phyloP scores from a whole-genome alignment of 495 filamentous ascomycete species.

The Podospora conica region DNA sequence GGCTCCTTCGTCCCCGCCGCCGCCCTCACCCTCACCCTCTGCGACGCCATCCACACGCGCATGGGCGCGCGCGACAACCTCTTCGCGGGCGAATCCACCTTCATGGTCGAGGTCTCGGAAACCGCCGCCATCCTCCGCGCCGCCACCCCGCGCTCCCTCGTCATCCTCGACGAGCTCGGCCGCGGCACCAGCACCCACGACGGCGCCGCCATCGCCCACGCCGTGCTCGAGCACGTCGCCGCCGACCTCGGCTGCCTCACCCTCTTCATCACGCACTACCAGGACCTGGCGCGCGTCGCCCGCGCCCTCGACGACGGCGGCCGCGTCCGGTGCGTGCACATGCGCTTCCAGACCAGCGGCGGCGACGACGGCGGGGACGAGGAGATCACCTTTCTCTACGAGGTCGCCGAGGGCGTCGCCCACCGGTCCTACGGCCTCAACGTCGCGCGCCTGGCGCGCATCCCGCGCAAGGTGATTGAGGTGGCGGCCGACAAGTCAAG shows the following conservation, averaged over 20 bases:
- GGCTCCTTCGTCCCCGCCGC: slow-evolving; percentile 87
- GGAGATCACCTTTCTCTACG: slow-evolving; percentile 75
- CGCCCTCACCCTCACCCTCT: slow-evolving; percentile 66
- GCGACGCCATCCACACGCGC: slow-evolving; percentile 89
- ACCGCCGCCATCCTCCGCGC: slow-evolving; percentile 84
- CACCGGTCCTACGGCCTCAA: slow-evolving; percentile 93
- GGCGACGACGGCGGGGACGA: slow-evolving; percentile 40
- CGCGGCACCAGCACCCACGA: slow-evolving; percentile 91
- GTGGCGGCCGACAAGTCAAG: slow-evolving; percentile 71
- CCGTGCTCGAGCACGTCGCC: slow-evolving; percentile 81
- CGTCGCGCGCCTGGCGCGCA: slow-evolving; percentile 78
- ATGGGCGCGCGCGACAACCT: slow-evolving; percentile 98
- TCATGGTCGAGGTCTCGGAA: slow-evolving; percentile 96
- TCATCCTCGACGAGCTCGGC: slow-evolving; percentile 94
- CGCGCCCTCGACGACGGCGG: slow-evolving; percentile 51
- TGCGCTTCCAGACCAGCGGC: slow-evolving; percentile 56
- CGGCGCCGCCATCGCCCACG: slow-evolving; percentile 91
- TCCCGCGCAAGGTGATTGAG: slow-evolving; percentile 69
- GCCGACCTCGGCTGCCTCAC: slow-evolving; percentile 66
- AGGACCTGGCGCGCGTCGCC: slow-evolving; percentile 68
- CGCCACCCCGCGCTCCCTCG: slow-evolving; percentile 71
- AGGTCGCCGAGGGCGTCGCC: slow-evolving; percentile 80
- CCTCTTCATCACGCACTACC: slow-evolving; percentile 97
- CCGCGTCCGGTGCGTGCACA: slow-evolving; percentile 71
- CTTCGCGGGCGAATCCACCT: slow-evolving; percentile 89